Conservation (phyloP, 148 eudicot species). For the Persicaria tinctoria region DNA sequence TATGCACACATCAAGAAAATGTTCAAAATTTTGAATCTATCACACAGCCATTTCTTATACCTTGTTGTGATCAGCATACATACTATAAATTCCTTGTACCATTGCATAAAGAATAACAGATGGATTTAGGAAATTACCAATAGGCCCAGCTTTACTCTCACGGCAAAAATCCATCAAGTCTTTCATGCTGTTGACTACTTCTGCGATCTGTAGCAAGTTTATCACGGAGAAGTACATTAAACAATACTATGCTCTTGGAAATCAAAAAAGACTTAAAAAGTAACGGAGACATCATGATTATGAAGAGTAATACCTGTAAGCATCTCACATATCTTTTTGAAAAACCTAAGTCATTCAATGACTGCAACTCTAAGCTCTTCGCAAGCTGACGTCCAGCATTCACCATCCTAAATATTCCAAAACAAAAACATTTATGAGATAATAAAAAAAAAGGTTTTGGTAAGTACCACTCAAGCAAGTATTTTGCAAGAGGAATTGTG, state of each 20-base stretch:
- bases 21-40: too few relatives aligned
- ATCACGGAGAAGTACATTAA: background rate
- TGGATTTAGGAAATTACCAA: conserved; percentile 37
- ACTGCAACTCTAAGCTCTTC: conserved; percentile 68
- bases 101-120: too few relatives aligned
- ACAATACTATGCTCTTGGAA: background rate
- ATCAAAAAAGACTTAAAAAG: background rate
- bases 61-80: too few relatives aligned
- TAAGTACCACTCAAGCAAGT: background rate
- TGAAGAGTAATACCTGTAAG: conserved; percentile 47
- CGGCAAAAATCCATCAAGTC: conserved; percentile 78
- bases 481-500: too few relatives aligned
- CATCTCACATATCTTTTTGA: conserved; percentile 96
- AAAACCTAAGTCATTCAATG: conserved; percentile 88
- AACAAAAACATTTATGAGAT: background rate
- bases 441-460: background rate
- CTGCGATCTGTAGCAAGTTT: conserved; percentile 60
- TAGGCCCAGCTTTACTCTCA: conserved; percentile 73
- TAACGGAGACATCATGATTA: background rate
- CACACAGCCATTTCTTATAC: too few relatives aligned
- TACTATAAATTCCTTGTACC: too few relatives aligned
- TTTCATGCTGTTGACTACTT: conserved; percentile 93
- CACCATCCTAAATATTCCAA: conserved; percentile 45
- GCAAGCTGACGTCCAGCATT: conserved; percentile 84
- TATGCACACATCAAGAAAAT: too few relatives aligned